Conservation (phyloP, 805 yeast genomes). For the Candida patagonica region DNA sequence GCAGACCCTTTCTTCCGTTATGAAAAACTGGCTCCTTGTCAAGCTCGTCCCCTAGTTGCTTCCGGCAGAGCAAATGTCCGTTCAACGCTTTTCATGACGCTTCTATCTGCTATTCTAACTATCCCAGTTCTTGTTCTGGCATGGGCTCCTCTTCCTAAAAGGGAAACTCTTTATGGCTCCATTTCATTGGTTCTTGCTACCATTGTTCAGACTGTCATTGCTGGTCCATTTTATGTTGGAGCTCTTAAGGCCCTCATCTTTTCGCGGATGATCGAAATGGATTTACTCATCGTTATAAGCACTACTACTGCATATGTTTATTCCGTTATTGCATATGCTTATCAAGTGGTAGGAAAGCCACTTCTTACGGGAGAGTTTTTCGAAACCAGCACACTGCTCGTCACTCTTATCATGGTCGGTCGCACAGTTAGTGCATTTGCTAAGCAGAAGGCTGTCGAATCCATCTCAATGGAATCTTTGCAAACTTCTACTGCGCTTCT, state of each 20-base stretch:
- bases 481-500: neutral
- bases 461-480: neutral
- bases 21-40: no score
- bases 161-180: neutral
- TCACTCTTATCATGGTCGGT: constrained; percentile 1
- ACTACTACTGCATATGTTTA: neutral
- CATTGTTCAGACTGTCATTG: neutral
- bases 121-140: neutral
- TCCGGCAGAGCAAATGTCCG: no score
- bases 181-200: neutral
- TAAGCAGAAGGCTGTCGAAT: constrained; percentile 1
- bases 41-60: no score
- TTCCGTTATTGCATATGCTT: no score
- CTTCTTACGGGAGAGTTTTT: no score
- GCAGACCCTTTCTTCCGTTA: no score
- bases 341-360: no score
- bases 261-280: neutral
- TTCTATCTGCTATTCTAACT: neutral
- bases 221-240: neutral
- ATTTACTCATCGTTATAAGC: neutral
- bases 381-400: neutral
- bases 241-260: neutral
- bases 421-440: neutral
- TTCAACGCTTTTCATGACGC: no score
- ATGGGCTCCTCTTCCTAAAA: neutral